Evolutionary conservation across 2,329 filamentous ascomycete species (phyloP).

Genomic region (Arthroderma sp.): DNA sequence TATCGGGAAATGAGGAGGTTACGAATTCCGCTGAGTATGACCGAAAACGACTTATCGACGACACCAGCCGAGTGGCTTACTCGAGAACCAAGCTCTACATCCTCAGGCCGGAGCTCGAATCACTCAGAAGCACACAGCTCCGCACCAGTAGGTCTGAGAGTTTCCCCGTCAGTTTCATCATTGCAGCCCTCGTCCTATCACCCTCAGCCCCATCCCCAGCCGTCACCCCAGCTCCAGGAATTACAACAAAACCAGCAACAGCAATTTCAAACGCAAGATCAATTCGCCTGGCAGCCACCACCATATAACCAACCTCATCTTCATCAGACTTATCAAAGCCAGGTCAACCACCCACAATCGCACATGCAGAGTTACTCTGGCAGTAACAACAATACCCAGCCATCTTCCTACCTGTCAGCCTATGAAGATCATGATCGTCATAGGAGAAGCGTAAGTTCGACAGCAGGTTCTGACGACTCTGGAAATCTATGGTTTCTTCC

Average conservation of each 20-base stretch:
- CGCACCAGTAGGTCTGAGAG: too few relatives aligned
- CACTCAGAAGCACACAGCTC: too few relatives aligned
- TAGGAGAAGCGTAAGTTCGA: slow-evolving; percentile 9
- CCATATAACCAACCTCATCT: not conserved
- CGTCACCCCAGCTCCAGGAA: too few relatives aligned
- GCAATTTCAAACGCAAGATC: not conserved
- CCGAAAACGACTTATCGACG: slow-evolving; percentile 2
- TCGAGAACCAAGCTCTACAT: not conserved
- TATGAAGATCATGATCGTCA: not conserved
- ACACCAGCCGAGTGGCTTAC: not conserved
- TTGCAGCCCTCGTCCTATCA: not conserved
- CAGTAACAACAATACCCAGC: slow-evolving; percentile 1
- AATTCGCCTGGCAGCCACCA: not conserved
- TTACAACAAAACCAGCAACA: not conserved
- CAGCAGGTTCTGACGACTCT: slow-evolving; percentile 9
- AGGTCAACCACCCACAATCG: not conserved
- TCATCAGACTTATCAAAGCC: slow-evolving; percentile 2
- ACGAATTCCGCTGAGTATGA: slow-evolving; percentile 15
- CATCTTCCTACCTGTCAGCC: not conserved
- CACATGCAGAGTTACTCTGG: not conserved
- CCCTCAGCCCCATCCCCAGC: not conserved
- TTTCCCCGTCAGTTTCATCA: too few relatives aligned
- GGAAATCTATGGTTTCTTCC: slow-evolving; percentile 11
- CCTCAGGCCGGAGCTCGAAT: not conserved
- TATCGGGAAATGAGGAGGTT: slow-evolving; percentile 20